phyloP scores from a whole-genome alignment of 352 stramenopile genomes.

The Peronospora tabacina region DNA sequence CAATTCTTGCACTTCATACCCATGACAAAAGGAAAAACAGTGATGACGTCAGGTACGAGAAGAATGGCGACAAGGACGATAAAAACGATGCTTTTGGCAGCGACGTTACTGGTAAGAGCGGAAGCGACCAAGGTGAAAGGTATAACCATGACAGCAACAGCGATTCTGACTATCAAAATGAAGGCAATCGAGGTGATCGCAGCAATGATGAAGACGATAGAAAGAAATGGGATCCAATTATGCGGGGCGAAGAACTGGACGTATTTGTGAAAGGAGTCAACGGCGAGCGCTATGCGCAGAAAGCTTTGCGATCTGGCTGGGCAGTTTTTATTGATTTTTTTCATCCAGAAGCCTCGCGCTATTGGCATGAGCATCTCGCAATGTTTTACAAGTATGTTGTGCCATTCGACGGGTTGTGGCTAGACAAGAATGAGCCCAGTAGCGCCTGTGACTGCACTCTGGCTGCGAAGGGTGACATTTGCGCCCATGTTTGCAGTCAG shows the following conservation, averaged over 20 bases:
- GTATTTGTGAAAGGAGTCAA: conserved; percentile 74
- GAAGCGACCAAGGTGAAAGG: background rate
- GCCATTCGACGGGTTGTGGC: conserved; percentile 76
- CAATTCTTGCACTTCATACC: background rate
- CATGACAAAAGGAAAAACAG: background rate
- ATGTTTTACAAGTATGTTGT: conserved; percentile 53
- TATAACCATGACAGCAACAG: background rate
- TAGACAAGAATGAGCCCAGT: conserved; percentile 78
- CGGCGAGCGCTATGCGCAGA: conserved; percentile 56
- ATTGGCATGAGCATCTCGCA: conserved; percentile 58
- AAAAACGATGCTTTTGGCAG: background rate
- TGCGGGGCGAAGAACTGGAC: conserved; percentile 36
- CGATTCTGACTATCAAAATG: background rate
- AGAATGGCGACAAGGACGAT: background rate
- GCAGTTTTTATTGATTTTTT: conserved; percentile 83
- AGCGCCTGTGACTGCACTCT: conserved; percentile 53
- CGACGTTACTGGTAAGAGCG: background rate
- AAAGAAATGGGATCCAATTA: conserved; percentile 26
- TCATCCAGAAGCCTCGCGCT: conserved; percentile 58
- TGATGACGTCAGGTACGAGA: background rate
- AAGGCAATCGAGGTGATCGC: background rate
- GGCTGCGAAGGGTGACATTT: conserved; percentile 33
- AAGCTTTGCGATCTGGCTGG: conserved; percentile 55
- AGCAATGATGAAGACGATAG: background rate
- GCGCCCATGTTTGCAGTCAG: conserved; percentile 15